These are phyloP conservation scores for Mortierella claussenii DNA, from an alignment of 192 early-diverging fungal species.

Conservation along the genomic window DNA sequence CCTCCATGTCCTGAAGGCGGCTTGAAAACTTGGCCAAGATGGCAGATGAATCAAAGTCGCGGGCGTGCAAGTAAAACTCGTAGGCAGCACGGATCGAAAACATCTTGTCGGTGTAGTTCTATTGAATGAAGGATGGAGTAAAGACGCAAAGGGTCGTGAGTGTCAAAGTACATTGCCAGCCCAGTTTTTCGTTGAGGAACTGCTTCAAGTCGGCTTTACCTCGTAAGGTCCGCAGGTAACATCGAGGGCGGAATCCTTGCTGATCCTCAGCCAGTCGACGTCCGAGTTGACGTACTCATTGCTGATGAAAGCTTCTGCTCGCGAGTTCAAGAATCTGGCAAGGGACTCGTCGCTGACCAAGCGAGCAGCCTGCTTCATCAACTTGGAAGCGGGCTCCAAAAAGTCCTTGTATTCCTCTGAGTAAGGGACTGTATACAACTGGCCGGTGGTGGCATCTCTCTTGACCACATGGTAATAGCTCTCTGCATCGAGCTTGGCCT, in stretches of 20 bases:
- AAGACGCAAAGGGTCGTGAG: too few relatives aligned
- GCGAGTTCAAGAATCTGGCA: conserved; percentile 64
- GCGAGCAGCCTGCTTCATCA: conserved; percentile 65
- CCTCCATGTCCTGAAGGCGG: conserved; percentile 72
- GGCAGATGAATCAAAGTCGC: conserved; percentile 67
- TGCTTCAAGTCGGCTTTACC: too few relatives aligned
- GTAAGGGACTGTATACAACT: conserved; percentile 61
- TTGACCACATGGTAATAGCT: conserved; percentile 72
- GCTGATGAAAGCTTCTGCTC: conserved; percentile 65
- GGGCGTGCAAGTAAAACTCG: conserved; percentile 74
- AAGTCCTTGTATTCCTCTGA: conserved; percentile 67
- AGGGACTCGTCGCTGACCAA: conserved; percentile 68
- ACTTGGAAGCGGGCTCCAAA: conserved; percentile 60
- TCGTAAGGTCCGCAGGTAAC: conserved; percentile 79
- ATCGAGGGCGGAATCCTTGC: conserved; percentile 70
- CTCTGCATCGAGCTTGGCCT: conserved; percentile 62
- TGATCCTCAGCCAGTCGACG: conserved; percentile 74
- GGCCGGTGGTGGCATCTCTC: conserved; percentile 52
- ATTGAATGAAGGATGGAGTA: not conserved
- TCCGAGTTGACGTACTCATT: conserved; percentile 77
- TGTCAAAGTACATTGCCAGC: too few relatives aligned
- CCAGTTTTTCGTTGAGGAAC: not conserved
- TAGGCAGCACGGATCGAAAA: conserved; percentile 73
- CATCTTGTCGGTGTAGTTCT: conserved; percentile 73
- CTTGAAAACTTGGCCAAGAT: conserved; percentile 72